Evolutionary conservation across 1,284 basidiomycete species (phyloP), one percentile per base, ranked within the genome.

Genomic region (Ceratobasidium sp.): DNA sequence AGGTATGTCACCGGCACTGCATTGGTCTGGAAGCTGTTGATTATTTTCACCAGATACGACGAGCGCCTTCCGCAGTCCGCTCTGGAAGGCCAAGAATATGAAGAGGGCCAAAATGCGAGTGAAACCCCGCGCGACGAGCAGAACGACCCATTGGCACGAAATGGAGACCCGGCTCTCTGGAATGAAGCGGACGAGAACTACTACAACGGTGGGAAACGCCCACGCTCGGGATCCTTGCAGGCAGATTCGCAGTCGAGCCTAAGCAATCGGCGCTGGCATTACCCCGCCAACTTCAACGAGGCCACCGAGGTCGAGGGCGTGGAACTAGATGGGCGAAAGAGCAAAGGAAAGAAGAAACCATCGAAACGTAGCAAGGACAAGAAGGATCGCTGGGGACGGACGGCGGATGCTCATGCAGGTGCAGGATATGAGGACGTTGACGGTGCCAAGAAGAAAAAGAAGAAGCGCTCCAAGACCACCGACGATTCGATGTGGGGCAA

Each of bases 311-410:
- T 84, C 22, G 82, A 84, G 71, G 78, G 78, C 53, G 78, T 78
- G 76, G 76, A 85, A 81, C 59, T 62, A 19, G 82, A 71, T 46
- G n/a, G 61, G 31, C 65, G 63, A 61, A 37, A 85, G 82, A 79
- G 84, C 82, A 77, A 86, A 86, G 79, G 56, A 54, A 88, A 86
- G 82, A 87, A 85, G 81, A 87, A 88, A 81, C 76, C 76, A 13
- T 71, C 69, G 31, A 63, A 63, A 43, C 65, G 63, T 8, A 56
- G 61, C 46, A 72, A 56, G 53, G 87, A 88, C 74, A 93, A 92
- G 87, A 93, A 93, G 82, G 92, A 94, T 79, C 84, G 92, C 69
- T 94, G 90, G 90, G 91, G 89, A 76, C 85, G 90, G 80, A 93
- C 92, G 48, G 91, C 93, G 81, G 92, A 94, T 81, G 92, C 92